Percentiles rank a stretch among this genome's conserved stretches.
phyloP scores from a whole-genome alignment of 768 basidiomycete species.

The Hydnum rufescens region DNA sequence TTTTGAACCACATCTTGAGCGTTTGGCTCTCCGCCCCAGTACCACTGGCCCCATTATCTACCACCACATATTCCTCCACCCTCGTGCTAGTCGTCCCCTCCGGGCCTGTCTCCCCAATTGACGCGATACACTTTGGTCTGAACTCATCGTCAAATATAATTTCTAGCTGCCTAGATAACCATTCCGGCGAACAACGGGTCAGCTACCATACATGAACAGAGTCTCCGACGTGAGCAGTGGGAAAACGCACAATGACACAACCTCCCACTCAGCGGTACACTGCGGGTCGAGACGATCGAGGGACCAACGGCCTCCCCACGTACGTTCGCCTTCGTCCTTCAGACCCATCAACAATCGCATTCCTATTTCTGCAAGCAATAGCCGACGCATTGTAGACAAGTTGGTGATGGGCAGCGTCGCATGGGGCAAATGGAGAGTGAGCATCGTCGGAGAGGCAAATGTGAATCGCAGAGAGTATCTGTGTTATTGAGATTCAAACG shows the following conservation, averaged over 20 bases:
- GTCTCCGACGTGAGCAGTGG: not conserved
- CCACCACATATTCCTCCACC: not conserved
- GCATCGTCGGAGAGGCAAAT: constrained; percentile 49
- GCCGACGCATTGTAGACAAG: constrained; percentile 51
- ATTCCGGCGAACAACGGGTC: not conserved
- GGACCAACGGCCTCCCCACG: not conserved
- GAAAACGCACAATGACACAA: too few species aligned
- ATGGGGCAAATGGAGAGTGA: constrained; percentile 64
- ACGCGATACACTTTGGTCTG: not conserved
- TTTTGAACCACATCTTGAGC: not conserved
- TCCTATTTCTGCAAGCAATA: constrained; percentile 63
- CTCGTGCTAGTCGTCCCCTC: not conserved
- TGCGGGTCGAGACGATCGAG: not conserved
- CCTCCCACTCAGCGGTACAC: not conserved
- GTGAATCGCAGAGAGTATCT: constrained; percentile 31
- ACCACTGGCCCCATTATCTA: not conserved
- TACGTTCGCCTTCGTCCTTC: constrained; percentile 1
- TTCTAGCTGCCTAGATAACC: not conserved
- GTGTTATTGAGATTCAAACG: too few species aligned
- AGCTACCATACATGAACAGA: not conserved
- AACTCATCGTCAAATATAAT: not conserved
- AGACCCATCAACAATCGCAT: constrained; percentile 38
- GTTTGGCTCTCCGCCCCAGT: too few species aligned
- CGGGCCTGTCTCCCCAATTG: not conserved
- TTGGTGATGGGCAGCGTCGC: constrained; percentile 56